Evolutionary conservation across 164 flowering plant species (phyloP), one percentile per base, ranked within the genome.

Genomic region (Buxus sempervirens): DNA sequence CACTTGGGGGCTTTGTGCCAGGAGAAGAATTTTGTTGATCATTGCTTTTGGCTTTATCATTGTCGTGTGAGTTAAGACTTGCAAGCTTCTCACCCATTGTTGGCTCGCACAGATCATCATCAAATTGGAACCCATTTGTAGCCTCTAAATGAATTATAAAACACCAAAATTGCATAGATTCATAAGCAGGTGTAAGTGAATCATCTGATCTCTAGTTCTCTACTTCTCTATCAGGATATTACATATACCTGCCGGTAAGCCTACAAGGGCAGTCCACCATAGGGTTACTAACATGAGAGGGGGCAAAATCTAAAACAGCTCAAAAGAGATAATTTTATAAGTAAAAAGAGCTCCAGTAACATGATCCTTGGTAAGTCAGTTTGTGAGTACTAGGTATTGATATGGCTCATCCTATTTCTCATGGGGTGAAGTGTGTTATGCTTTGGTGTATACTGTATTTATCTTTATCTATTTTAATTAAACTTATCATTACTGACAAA

Each of bases 51-150:
- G 38, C 23, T 54, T 75, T 66, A 21, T 61, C 70, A 22, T 71
- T 71, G 12, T 79, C 80, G 58, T 72, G 23, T 60, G 86, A 54
- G 62, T 80, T 81, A 32, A 93, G 69, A 66, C 72, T 80, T 23
- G 80, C 84, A 67, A 93, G 92, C 72, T 91, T 90, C 76, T 93
- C 98, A 10, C 93, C 98, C 85, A 93, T 93, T 55, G 98, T 89
- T 36, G 90, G 96, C 77, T 89, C 98, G 68, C 80, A 80, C 62
- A 66, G 32, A 76, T 86, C 86, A 67, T 82, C 78, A 49, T 77
- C 76, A 22, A 75, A 68, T 16, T 68, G 73, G 22, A 36, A 53
- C 59, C 74, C 81, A 72, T 81, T 82, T 20, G 41, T 65, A 66
- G 63, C 69, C 51, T 81, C 83, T 42, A 53, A 70, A 67, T 55